Evolutionary conservation across 306 rosid species (phyloP), one percentile per base, ranked within the genome.

Genomic region (Gillenia trifoliata): DNA sequence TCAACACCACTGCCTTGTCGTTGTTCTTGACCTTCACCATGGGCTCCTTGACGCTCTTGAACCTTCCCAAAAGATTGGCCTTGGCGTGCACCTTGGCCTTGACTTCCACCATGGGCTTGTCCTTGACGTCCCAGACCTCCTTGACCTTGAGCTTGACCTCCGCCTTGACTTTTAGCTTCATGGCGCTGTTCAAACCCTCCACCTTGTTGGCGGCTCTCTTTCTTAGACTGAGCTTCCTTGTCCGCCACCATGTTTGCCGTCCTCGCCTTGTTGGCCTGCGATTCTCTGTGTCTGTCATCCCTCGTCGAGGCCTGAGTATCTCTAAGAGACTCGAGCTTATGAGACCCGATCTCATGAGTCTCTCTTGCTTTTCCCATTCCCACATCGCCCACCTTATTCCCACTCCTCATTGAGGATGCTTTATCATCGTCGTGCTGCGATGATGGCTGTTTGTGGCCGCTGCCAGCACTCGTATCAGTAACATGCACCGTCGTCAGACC

Each of bases 271-370:
- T 76, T 87, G n/a, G 75, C 78, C 28, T 28, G 6, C 8, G 66
- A 13, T 15, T 73, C 78, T 47, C 65, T 80, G 69, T 73, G 33
- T 54, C 65, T 75, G 13, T 80, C 75, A 15, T 31, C 67, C 63
- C 56, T 71, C 29, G 6, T 15, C 11, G 23, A 20, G 56, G 63
- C 15, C 3, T 68, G 45, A 82, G 79, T 77, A 20, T 80, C 86
- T 50, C 84, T 47, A 13, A 91, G 81, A 52, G 97, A 86, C 75
- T 89, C 87, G 3, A 84, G 78, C 16, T 79, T 80, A 33, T 74
- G 87, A 3, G 75, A 82, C 34, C 41, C 47, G 52, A n/a, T 4
- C 33, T 71, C 52, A 7, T 30, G 71, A 31, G 49, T 41, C n/a
- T 82, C 90, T 63, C 78, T 82, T 0, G 78, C 72, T 36, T 66